Evolutionary conservation across 805 yeast genomes (phyloP), one percentile per base, ranked within the genome.

Genomic region (Zygosaccharomyces siamensis): DNA sequence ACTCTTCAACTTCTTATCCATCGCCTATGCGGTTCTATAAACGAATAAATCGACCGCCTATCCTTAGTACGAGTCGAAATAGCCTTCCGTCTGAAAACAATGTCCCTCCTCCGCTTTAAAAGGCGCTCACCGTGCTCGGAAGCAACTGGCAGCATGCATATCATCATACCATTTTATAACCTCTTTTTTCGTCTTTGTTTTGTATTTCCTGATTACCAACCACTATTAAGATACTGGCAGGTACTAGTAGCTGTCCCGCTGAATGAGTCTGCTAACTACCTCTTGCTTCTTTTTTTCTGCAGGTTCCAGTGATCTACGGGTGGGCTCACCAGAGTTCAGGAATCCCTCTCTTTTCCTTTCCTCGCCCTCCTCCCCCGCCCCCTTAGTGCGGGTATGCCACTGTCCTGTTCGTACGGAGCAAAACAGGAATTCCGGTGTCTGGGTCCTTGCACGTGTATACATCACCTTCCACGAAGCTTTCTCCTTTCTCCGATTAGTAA

Each of bases 161-260:
- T 41, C 44, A 41, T 33, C 44, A 41, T 41, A 41, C 44, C 44
- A 41, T 41, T 41, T 41, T 41, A 33, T 33, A 33, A 33, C 21
- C 37, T 33, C 37, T 31, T 3, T 12, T 14, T 33, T 26, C 8
- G 28, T 26, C 11, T 26, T 8, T 26, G 28, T 26, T 26, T 26
- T 26, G 11, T 26, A 26, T 26, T 26, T 26, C 28, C 28, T 26
- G 11, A 26, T 26, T 26, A 26, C 28, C 28, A 26, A 26, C 11
- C 8, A 10, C 10, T 26, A 26, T 26, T 26, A 10, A 26, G 10
- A 26, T 26, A 26, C 28, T 26, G 28, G 8, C 28, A 7, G 8
- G 28, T 26, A 26, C 11, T 26, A 26, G 28, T 26, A 26, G 28
- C 28, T 26, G 11, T 26, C 28, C 8, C 28, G 7, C 11, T 26